Evolutionary conservation across 1,284 basidiomycete species (phyloP).

Genomic region (Irpex lacteus): DNA sequence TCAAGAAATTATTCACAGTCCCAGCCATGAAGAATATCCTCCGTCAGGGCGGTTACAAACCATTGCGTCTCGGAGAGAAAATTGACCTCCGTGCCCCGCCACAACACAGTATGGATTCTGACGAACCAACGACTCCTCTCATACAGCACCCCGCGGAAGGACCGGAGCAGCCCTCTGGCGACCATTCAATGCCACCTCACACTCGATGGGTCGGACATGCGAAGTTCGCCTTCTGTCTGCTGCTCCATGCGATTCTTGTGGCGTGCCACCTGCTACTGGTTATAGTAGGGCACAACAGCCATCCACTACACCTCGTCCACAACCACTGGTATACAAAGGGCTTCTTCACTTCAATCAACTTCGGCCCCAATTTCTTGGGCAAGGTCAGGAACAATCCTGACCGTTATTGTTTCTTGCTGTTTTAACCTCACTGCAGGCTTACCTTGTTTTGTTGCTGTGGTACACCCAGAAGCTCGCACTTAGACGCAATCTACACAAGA

Average conservation of each 20-base stretch:
- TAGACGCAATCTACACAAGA: slow-evolving; percentile 7
- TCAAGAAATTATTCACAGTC: no score
- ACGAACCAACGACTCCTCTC: no score
- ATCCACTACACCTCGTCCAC: background rate
- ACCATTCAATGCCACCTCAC: background rate
- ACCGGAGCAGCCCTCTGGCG: no score
- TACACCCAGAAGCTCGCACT: slow-evolving; percentile 12
- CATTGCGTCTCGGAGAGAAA: no score
- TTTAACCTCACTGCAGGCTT: slow-evolving; percentile 2
- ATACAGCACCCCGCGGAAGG: no score
- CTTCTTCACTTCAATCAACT: background rate
- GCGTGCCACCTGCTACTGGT: background rate
- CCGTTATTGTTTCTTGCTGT: background rate
- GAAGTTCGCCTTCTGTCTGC: background rate
- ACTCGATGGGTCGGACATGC: background rate
- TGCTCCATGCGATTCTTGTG: background rate
- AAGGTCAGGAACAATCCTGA: background rate
- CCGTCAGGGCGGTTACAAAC: no score
- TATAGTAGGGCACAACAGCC: background rate
- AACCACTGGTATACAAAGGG: background rate
- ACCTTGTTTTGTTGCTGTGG: slow-evolving; percentile 8
- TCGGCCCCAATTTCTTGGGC: background rate
- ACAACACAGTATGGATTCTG: no score
- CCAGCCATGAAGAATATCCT: no score
- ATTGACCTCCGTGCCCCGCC: no score